These are phyloP conservation scores for Suillus subluteus DNA, from an alignment of 768 basidiomycete species.

Conservation along the genomic window DNA sequence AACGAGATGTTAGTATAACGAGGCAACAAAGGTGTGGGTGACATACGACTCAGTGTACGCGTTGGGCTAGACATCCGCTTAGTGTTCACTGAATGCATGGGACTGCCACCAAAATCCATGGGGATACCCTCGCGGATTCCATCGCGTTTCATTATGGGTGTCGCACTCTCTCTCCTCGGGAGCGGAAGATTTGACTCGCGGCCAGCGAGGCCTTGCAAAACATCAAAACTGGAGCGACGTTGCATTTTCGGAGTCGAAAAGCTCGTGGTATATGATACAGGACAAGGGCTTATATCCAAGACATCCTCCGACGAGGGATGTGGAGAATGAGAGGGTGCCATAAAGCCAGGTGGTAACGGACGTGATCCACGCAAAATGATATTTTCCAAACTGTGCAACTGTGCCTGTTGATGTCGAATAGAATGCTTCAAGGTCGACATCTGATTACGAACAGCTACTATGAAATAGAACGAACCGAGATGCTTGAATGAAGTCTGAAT, in stretches of 20 bases:
- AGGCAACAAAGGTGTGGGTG: conserved; percentile 14
- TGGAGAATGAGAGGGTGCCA: conserved; percentile 43
- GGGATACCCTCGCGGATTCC: conserved; percentile 80
- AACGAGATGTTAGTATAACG: conserved; percentile 21
- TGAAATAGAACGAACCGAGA: conserved; percentile 31
- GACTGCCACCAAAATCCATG: conserved; percentile 48
- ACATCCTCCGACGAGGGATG: conserved; percentile 39
- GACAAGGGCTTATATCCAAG: conserved; percentile 35
- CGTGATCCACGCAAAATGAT: conserved; percentile 69
- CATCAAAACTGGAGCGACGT: conserved; percentile 73
- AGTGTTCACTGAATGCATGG: conserved; percentile 41
- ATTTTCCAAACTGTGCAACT: conserved; percentile 70
- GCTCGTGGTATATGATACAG: conserved; percentile 34
- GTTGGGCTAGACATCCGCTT: conserved; percentile 74
- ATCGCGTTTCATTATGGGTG: conserved; percentile 46
- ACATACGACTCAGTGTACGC: conserved; percentile 79
- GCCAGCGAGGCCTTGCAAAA: conserved; percentile 70
- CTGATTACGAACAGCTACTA: conserved; percentile 77
- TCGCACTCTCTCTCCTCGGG: conserved; percentile 55
- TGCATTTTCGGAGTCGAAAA: conserved; percentile 51
- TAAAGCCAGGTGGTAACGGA: conserved; percentile 49
- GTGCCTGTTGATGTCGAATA: conserved; percentile 84
- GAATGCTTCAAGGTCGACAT: conserved; percentile 82
- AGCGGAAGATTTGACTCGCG: conserved; percentile 77
- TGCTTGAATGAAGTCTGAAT: conserved; percentile 25